Percentiles rank a stretch among this genome's conserved stretches.
Evolutionary conservation across 192 early-diverging fungal genomes (phyloP).

Genomic region (Coemansia sp.): DNA sequence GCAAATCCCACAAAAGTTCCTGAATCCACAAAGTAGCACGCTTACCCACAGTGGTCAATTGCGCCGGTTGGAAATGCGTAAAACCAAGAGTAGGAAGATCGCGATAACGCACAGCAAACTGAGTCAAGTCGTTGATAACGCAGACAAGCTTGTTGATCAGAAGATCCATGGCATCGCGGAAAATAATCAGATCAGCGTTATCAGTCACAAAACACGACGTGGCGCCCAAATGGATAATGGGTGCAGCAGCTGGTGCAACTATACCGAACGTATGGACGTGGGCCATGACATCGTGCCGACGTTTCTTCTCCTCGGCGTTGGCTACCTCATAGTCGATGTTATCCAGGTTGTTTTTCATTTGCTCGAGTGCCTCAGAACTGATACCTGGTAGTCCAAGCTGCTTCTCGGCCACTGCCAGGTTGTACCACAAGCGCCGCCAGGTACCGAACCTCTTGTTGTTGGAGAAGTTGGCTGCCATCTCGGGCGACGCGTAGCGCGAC

Average conservation of each 20-base stretch:
- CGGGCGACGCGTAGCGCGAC: constrained; percentile 92
- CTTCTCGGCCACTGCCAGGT: constrained; percentile 89
- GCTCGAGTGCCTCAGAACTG: constrained; percentile 76
- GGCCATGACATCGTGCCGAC: constrained; percentile 99
- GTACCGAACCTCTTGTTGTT: constrained; percentile 94
- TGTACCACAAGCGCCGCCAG: constrained; percentile 95
- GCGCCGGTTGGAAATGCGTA: constrained; percentile 99
- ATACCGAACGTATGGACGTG: constrained; percentile 96
- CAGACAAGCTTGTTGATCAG: constrained; percentile 84
- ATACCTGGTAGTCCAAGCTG: constrained; percentile 89
- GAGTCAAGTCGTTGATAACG: constrained; percentile 74
- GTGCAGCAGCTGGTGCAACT: constrained; percentile 81
- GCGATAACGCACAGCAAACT: constrained; percentile 79
- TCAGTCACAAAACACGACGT: constrained; percentile 99
- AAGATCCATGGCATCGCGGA: constrained; percentile 92
- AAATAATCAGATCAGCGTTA: constrained; percentile 97
- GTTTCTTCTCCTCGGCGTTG: constrained; percentile 85
- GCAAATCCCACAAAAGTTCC: constrained; percentile 93
- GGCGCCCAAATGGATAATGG: constrained; percentile 96
- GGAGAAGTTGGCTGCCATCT: constrained; percentile 96
- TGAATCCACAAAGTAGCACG: constrained; percentile 95
- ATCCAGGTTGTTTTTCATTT: constrained; percentile 85
- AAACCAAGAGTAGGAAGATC: constrained; percentile 94
- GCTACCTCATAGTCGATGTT: constrained; percentile 92
- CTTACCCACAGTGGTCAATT: constrained; percentile 98